Conservation (phyloP, 805 yeast genomes). For the Kurtzmaniella cleridarum region DNA sequence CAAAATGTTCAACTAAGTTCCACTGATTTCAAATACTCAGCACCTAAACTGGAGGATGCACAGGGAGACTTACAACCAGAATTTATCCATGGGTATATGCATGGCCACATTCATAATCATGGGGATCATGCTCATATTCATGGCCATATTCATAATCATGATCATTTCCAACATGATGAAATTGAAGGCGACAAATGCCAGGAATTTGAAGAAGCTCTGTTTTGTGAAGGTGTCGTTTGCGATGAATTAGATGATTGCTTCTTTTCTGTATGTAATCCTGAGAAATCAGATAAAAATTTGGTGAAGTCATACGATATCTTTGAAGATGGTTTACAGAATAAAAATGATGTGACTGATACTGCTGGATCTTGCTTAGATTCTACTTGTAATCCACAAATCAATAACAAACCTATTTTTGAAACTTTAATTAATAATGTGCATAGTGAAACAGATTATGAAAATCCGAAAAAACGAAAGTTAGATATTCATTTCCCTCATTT, state of each 20-base stretch:
- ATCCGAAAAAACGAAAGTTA: constrained; percentile 7
- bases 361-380: not conserved
- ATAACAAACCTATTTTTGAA: constrained; percentile 33
- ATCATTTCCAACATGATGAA: constrained; percentile 17
- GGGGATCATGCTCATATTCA: constrained; percentile 58
- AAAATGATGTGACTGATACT: not conserved
- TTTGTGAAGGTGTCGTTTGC: constrained; percentile 37
- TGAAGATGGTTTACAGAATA: not conserved
- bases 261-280: constrained; percentile 29
- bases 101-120: constrained; percentile 63
- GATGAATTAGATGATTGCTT: constrained; percentile 42
- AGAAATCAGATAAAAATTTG: constrained; percentile 3
- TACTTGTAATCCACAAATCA: constrained; percentile 21
- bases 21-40: too few species aligned
- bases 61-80: too few species aligned
- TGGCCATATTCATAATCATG: constrained; percentile 60
- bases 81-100: constrained; percentile 47
- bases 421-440: constrained; percentile 33
- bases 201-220: constrained; percentile 25
- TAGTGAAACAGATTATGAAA: constrained; percentile 7
- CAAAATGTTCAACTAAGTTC: too few species aligned
- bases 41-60: too few species aligned
- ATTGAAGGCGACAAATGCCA: constrained; percentile 14
- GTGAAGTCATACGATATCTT: not conserved
- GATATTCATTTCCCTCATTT: constrained; percentile 36